phyloP scores from a whole-genome alignment of 495 filamentous ascomycete species.

The Aspergillus incahuasiensis region DNA sequence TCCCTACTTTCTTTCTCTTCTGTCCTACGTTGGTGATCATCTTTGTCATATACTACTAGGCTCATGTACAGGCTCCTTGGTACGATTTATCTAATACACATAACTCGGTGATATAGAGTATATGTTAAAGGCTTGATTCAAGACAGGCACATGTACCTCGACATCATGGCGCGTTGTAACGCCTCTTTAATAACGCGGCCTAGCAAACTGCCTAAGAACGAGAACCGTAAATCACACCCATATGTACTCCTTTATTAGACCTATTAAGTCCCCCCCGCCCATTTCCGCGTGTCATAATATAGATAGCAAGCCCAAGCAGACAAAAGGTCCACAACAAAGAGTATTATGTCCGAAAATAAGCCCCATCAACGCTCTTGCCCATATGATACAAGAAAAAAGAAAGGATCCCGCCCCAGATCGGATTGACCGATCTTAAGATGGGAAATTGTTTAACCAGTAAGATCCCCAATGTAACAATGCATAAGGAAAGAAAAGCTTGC shows the following conservation, averaged over 20 bases:
- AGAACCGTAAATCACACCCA: not conserved
- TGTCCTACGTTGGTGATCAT: not conserved
- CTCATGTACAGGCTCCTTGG: not conserved
- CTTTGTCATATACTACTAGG: not conserved
- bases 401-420: not conserved
- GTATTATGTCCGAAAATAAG: constrained; percentile 4
- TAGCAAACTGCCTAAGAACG: not conserved
- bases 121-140: not conserved
- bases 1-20: not conserved
- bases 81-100: not conserved
- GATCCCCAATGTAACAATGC: not conserved
- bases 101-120: not conserved
- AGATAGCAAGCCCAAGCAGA: not conserved
- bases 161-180: not conserved
- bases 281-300: not conserved
- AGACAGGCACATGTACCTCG: not conserved
- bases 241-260: constrained; percentile 2
- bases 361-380: constrained; percentile 11
- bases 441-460: not conserved
- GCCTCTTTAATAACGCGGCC: not conserved
- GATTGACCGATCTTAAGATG: not conserved
- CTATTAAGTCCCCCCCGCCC: not conserved
- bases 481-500: constrained; percentile 5
- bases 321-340: constrained; percentile 2
- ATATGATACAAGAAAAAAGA: constrained; percentile 16